Conservation (phyloP, 345 rosid genomes). For the Sisymbrium altissimum region DNA sequence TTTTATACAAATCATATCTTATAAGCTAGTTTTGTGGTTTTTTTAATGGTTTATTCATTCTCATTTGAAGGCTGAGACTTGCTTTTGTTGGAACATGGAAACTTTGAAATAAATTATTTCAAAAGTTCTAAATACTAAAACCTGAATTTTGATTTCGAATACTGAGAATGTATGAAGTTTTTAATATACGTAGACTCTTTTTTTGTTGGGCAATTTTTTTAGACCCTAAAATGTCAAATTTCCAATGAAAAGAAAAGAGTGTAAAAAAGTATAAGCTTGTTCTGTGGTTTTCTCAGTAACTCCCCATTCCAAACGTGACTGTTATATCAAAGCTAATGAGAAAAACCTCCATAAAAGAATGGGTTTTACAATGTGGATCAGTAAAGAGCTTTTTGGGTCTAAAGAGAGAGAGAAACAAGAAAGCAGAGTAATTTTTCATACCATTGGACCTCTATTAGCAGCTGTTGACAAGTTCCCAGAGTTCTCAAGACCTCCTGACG, state of each 20-base stretch:
- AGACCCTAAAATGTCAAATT: background rate
- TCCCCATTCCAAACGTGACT: background rate
- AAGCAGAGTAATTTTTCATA: constrained; percentile 33
- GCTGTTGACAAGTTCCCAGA: constrained; percentile 59
- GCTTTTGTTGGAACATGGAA: background rate
- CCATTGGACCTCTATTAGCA: constrained; percentile 36
- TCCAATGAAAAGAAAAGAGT: background rate
- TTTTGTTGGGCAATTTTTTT: background rate
- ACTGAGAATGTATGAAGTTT: background rate
- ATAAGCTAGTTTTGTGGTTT: background rate
- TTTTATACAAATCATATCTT: background rate
- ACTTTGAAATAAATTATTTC: background rate
- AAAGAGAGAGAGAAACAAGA: background rate
- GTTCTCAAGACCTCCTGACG: constrained; percentile 58
- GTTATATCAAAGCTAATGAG: background rate
- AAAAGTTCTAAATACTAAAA: background rate
- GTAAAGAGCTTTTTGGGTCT: constrained; percentile 9
- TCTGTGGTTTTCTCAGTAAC: background rate
- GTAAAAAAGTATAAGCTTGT: too few relatives aligned
- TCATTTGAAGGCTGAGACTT: background rate
- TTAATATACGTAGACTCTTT: background rate
- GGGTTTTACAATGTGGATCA: constrained; percentile 17
- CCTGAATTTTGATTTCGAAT: background rate
- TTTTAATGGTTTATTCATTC: background rate
- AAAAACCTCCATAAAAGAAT: background rate